Evolutionary conservation across 352 stramenopile species (phyloP).

Genomic region (Lagenidium sp.): DNA sequence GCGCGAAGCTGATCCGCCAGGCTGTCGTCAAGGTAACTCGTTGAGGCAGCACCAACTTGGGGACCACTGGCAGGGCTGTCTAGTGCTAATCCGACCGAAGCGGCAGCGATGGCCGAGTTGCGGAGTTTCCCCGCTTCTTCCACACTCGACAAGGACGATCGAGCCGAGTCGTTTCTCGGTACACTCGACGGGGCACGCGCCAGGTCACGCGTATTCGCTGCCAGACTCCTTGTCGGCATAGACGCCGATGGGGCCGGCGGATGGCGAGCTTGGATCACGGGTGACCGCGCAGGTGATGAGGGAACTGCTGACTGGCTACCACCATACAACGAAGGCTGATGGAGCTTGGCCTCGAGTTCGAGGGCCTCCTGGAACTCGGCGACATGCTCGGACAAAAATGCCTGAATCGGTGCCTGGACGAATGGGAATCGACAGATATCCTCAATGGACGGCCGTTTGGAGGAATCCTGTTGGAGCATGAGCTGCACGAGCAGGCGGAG

Average conservation of each 20-base stretch:
- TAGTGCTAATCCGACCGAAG: constrained; percentile 34
- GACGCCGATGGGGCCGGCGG: not conserved
- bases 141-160: not conserved
- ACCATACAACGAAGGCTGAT: constrained; percentile 69
- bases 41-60: constrained; percentile 19
- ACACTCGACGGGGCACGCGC: not conserved
- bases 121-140: constrained; percentile 25
- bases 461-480: constrained; percentile 82
- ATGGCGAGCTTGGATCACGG: not conserved
- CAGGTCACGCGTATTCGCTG: no score
- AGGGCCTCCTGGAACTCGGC: constrained; percentile 81
- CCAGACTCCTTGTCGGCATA: no score
- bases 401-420: constrained; percentile 76
- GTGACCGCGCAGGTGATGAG: not conserved
- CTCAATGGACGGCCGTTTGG: constrained; percentile 83
- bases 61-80: constrained; percentile 27
- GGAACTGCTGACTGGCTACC: constrained; percentile 1
- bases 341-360: constrained; percentile 80
- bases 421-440: constrained; percentile 86
- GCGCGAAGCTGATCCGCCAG: constrained; percentile 56
- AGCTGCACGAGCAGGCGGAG: constrained; percentile 78
- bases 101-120: constrained; percentile 47
- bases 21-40: constrained; percentile 40
- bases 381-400: constrained; percentile 79
- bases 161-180: constrained; percentile 3